Evolutionary conservation across 1,284 basidiomycete species (phyloP), one percentile per base, ranked within the genome.

Genomic region (Ceraceosorus bombacis): DNA sequence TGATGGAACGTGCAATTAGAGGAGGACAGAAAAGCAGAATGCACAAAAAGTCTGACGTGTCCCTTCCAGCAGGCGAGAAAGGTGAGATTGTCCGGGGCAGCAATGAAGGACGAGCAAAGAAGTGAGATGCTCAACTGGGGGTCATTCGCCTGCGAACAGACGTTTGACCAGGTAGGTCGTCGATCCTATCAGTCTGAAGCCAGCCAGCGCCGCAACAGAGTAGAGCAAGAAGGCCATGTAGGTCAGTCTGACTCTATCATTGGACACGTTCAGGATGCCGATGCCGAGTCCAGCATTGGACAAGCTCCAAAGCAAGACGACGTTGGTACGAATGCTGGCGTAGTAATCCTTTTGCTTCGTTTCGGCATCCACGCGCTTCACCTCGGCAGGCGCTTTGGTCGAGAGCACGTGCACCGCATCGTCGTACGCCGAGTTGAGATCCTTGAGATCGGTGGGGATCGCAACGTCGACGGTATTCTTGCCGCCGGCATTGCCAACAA

Each of bases 171-270:
- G 60, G 43, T 61, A 61, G 39, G 57, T 54, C 15, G 50, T 61
- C 41, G 41, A 57, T 54, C 38, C 61, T 60, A 53, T 57, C 10
- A 75, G 64, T 37, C 74, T 60, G 60, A 76, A 69, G 48, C 65
- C 53, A 13, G 73, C 68, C 38, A 76, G 57, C 0, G 60, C 73
- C 0, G 74, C 71, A 1, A 76, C 72, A 2, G 62, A 60, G 41
- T 75, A 76, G 52, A 76, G 65, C 49, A 76, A 51, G 51, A 76
- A 66, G 8, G 61, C 74, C 75, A 76, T 76, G 60, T 77, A 77
- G n/a, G 59, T 57, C 6, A 60, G 64, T 10, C 67, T 51, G 12
- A 67, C 70, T 2, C 48, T 59, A 9, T 54, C n/a, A 13, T 61
- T 66, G 38, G 64, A 65, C 41, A 75, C 65, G 49, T 71, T 74